These are phyloP conservation scores for Chlorella vulgaris DNA, from an alignment of 139 green algal species.

Conservation along the genomic window DNA sequence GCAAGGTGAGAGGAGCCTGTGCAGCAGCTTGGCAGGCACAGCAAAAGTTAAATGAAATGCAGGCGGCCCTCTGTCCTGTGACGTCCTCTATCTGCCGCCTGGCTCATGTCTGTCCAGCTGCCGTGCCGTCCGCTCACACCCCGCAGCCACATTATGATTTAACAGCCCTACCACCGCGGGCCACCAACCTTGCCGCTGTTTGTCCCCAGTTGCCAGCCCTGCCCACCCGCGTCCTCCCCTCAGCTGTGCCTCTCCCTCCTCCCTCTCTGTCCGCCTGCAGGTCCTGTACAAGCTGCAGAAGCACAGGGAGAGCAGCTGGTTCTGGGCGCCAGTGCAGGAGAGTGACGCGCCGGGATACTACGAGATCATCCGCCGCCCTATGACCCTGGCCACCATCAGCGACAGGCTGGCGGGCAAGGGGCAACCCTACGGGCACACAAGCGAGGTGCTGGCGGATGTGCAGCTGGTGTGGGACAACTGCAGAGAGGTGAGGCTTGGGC, in stretches of 20 bases:
- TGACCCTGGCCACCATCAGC: constrained; percentile 60
- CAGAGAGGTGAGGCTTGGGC: neutral
- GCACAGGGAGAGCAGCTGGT: constrained; percentile 1
- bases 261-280: neutral
- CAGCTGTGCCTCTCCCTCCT: neutral
- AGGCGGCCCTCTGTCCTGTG: no score
- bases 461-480: constrained; percentile 55
- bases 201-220: no score
- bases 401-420: constrained; percentile 32
- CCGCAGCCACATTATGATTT: no score
- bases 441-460: constrained; percentile 48
- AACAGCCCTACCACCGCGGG: no score
- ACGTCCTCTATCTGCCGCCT: no score
- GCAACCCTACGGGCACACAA: constrained; percentile 33
- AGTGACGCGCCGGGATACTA: constrained; percentile 46
- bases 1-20: constrained; percentile 22
- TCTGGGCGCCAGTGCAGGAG: constrained; percentile 34
- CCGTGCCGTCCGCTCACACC: no score
- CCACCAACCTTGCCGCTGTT: no score
- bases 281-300: constrained; percentile 16
- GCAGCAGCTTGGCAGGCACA: no score
- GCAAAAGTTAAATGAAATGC: no score
- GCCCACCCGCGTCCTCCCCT: no score
- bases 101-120: no score
- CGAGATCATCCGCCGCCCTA: constrained; percentile 52